Evolutionary conservation across 306 rosid species (phyloP).

Genomic region (Morella rubra): DNA sequence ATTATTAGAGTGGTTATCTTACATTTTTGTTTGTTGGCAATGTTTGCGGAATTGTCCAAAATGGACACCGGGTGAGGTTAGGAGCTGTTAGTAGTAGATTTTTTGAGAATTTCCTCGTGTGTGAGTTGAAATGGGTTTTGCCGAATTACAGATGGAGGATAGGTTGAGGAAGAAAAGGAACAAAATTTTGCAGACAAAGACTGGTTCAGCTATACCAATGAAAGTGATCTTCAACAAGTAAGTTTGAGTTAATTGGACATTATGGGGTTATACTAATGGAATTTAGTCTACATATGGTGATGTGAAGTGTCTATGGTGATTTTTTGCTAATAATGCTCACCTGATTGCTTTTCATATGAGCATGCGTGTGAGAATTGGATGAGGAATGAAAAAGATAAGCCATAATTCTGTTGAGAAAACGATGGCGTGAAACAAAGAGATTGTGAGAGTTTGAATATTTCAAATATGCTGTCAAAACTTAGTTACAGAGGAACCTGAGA

Average conservation of each 20-base stretch:
- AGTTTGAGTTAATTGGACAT: conserved; percentile 28
- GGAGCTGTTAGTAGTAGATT: conserved; percentile 9
- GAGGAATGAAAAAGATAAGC: no score
- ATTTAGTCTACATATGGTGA: not conserved
- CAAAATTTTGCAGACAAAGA: conserved; percentile 78
- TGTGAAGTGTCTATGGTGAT: conserved; percentile 1
- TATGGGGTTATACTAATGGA: not conserved
- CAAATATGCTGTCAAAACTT: no score
- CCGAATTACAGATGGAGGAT: conserved; percentile 73
- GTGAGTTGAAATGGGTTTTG: conserved; percentile 14
- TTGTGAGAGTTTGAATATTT: no score
- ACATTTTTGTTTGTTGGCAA: conserved; percentile 13
- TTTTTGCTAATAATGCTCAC: conserved; percentile 5
- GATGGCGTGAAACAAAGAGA: no score
- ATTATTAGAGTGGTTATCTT: no score
- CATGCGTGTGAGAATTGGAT: no score
- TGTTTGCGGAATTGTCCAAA: conserved; percentile 7
- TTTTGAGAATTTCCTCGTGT: not conserved
- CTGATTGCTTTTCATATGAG: conserved; percentile 10
- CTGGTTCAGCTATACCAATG: conserved; percentile 73
- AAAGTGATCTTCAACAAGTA: conserved; percentile 77
- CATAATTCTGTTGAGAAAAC: no score
- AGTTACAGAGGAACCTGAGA: no score
- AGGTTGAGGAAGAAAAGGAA: conserved; percentile 83
- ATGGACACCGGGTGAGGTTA: not conserved